Percentiles rank a stretch among this genome's conserved stretches.
These are phyloP conservation scores for Jacaranda copaia DNA, from an alignment of 257 asterid genomes.

Conservation along the genomic window DNA sequence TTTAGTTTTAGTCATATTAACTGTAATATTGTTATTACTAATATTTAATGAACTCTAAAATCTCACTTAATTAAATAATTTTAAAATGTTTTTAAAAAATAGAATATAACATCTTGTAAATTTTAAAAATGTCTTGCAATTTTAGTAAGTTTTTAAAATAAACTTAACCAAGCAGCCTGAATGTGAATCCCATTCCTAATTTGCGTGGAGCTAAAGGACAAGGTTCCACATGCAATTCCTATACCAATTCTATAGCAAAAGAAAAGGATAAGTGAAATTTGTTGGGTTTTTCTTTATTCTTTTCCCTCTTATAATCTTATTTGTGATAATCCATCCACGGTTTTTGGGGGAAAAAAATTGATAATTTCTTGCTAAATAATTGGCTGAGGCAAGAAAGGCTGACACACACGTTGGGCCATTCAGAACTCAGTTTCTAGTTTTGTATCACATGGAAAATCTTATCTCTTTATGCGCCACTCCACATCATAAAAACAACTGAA, in stretches of 20 bases:
- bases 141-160: no score
- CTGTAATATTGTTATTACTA: no score
- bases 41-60: no score
- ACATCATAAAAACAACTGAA: conserved; percentile 3
- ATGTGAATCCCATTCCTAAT: background rate
- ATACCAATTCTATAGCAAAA: no score
- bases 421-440: conserved; percentile 32
- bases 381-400: conserved; percentile 1
- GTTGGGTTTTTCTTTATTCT: background rate
- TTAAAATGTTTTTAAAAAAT: no score
- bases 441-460: conserved; percentile 38
- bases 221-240: background rate
- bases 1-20: no score
- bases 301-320: background rate
- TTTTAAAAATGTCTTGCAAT: no score
- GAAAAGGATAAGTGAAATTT: no score
- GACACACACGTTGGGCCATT: conserved; percentile 22
- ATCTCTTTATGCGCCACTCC: background rate
- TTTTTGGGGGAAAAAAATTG: background rate
- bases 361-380: conserved; percentile 19
- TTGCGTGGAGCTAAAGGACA: background rate
- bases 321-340: background rate
- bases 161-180: no score
- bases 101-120: no score
- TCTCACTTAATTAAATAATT: no score